Percentiles rank a stretch among this genome's conserved stretches.
Conservation (phyloP, 108 stramenopile genomes). For the Nitzschia putrida region DNA sequence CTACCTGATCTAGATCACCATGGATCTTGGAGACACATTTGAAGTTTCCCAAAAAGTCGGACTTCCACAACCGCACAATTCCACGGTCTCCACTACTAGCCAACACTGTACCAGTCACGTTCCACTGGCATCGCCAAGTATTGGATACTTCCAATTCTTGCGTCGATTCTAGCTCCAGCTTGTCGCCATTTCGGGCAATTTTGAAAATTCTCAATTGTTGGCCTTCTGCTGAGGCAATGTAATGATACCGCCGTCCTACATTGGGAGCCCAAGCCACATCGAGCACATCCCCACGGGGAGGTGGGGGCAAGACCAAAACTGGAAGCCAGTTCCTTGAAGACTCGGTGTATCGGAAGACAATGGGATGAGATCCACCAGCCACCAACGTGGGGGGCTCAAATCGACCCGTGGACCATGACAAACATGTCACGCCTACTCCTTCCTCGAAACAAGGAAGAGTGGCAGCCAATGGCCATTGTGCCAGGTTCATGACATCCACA, state of each 20-base stretch:
- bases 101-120: slow-evolving; percentile 92
- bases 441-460: slow-evolving; percentile 50
- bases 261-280: slow-evolving; percentile 95
- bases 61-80: slow-evolving; percentile 78
- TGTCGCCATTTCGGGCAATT: slow-evolving; percentile 30
- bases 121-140: slow-evolving; percentile 68
- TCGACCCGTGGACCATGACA: slow-evolving; percentile 88
- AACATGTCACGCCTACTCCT: slow-evolving; percentile 65
- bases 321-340: slow-evolving; percentile 66
- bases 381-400: slow-evolving; percentile 91
- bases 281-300: slow-evolving; percentile 57
- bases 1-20: slow-evolving; percentile 35
- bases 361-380: slow-evolving; percentile 66
- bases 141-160: slow-evolving; percentile 52
- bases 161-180: slow-evolving; percentile 62
- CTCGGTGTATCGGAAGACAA: slow-evolving; percentile 72
- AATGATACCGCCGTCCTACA: slow-evolving; percentile 88
- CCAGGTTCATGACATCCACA: slow-evolving; percentile 88
- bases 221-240: slow-evolving; percentile 73
- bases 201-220: slow-evolving; percentile 48
- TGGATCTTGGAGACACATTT: slow-evolving; percentile 74
- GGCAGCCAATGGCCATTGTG: slow-evolving; percentile 83
- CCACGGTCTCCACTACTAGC: slow-evolving; percentile 85
- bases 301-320: slow-evolving; percentile 51
- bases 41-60: slow-evolving; percentile 67